Evolutionary conservation across 805 yeast species (phyloP).

Genomic region (Peterozyma xylosa): DNA sequence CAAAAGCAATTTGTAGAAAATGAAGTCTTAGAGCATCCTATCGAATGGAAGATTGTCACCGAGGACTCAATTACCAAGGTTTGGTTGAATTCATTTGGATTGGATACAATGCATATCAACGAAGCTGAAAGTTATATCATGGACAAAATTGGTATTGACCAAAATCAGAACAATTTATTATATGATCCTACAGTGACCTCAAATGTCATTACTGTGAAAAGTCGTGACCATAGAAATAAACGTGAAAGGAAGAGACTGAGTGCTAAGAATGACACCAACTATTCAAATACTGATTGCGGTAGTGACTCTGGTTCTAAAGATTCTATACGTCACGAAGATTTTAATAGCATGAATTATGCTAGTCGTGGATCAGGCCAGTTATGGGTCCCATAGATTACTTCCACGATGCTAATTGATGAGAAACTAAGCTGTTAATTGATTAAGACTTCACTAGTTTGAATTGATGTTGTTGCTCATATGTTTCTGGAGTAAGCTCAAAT

Average conservation of each 20-base stretch:
- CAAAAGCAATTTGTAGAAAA: constrained; percentile 41
- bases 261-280: constrained; percentile 19
- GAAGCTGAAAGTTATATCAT: constrained; percentile 40
- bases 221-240: no score
- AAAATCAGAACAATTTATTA: constrained; percentile 6
- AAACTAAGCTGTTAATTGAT: not conserved
- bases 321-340: constrained; percentile 24
- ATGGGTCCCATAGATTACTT: constrained; percentile 39
- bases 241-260: constrained; percentile 11
- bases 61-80: constrained; percentile 49
- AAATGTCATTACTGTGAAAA: no score
- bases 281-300: not conserved
- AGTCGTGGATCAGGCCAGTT: constrained; percentile 54
- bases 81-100: constrained; percentile 48
- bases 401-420: not conserved
- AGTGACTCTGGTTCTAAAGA: no score
- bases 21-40: constrained; percentile 9
- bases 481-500: no score
- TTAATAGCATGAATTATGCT: constrained; percentile 44
- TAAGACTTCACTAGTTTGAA: no score
- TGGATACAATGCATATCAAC: constrained; percentile 42
- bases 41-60: constrained; percentile 53
- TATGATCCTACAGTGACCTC: not conserved
- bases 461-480: no score
- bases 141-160: not conserved